These are phyloP conservation scores for Gastrolobium villosum DNA, from an alignment of 306 rosid genomes.

Conservation along the genomic window DNA sequence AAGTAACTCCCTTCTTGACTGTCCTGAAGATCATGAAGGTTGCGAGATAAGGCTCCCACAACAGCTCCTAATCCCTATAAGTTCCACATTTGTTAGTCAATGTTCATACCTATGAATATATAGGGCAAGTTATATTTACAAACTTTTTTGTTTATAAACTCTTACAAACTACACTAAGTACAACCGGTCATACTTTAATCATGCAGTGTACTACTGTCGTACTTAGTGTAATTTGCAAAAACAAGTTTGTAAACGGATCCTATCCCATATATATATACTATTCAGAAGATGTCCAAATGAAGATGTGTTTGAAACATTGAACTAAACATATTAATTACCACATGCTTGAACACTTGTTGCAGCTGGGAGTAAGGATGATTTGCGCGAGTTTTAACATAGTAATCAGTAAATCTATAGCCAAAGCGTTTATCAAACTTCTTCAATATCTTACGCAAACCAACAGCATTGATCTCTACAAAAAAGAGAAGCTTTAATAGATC, in stretches of 20 bases:
- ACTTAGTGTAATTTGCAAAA: too few species aligned
- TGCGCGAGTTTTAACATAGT: slow-evolving; percentile 88
- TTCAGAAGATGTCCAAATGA: slow-evolving; percentile 7
- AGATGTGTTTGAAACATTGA: slow-evolving; percentile 26
- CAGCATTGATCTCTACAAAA: slow-evolving; percentile 87
- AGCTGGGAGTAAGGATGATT: slow-evolving; percentile 96
- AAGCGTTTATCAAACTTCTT: slow-evolving; percentile 95
- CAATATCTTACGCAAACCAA: slow-evolving; percentile 93
- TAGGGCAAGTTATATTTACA: too few species aligned
- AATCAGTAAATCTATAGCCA: slow-evolving; percentile 80
- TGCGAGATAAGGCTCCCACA: slow-evolving; percentile 94
- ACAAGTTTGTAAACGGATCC: too few species aligned
- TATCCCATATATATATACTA: neutral
- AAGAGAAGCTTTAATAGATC: slow-evolving; percentile 82
- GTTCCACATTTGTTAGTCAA: slow-evolving; percentile 41
- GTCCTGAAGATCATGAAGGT: slow-evolving; percentile 92
- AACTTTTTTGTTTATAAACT: too few species aligned
- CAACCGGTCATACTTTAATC: too few species aligned
- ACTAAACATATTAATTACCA: slow-evolving; percentile 73
- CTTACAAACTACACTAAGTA: too few species aligned
- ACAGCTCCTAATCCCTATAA: slow-evolving; percentile 92
- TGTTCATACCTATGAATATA: slow-evolving; percentile 40
- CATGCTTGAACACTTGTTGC: slow-evolving; percentile 96
- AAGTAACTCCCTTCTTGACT: slow-evolving; percentile 88
- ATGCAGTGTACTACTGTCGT: too few species aligned